Conservation (phyloP, 176 grass and related monocot genomes). For the Triticum turgidum region DNA sequence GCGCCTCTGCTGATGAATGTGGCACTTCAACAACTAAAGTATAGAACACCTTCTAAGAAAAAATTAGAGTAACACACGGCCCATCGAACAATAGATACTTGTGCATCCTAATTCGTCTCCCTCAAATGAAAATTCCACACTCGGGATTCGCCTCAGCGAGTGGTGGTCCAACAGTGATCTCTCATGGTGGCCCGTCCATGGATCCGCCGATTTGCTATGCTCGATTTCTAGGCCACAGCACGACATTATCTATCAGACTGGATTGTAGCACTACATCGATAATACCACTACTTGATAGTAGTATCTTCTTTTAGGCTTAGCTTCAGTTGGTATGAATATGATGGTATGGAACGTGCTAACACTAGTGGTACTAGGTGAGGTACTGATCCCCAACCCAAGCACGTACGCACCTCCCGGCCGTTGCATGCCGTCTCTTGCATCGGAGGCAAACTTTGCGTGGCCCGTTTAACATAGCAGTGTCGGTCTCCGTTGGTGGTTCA, state of each 20-base stretch:
- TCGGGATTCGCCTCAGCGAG: neutral
- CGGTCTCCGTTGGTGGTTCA: constrained; percentile 24
- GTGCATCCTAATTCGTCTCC: neutral
- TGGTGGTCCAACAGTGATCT: constrained; percentile 25
- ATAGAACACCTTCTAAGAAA: neutral
- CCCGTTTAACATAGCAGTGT: neutral
- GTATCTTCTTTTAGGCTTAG: neutral
- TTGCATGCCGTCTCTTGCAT: constrained; percentile 22
- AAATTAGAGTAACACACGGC: neutral
- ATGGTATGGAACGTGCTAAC: neutral
- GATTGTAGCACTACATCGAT: neutral
- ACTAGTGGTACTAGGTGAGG: neutral
- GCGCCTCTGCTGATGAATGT: constrained; percentile 4
- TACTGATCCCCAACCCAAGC: neutral
- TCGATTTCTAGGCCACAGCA: neutral
- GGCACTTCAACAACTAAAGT: neutral
- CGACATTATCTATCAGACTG: neutral
- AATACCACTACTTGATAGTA: neutral
- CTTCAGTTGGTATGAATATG: neutral
- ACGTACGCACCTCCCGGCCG: neutral
- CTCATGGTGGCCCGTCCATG: neutral
- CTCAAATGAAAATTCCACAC: neutral
- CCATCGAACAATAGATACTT: neutral
- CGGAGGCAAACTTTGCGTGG: neutral
- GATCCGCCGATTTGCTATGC: neutral